Base-by-base conservation (phyloP, 805 yeast species). In the Ogataea populi-albae region DNA sequence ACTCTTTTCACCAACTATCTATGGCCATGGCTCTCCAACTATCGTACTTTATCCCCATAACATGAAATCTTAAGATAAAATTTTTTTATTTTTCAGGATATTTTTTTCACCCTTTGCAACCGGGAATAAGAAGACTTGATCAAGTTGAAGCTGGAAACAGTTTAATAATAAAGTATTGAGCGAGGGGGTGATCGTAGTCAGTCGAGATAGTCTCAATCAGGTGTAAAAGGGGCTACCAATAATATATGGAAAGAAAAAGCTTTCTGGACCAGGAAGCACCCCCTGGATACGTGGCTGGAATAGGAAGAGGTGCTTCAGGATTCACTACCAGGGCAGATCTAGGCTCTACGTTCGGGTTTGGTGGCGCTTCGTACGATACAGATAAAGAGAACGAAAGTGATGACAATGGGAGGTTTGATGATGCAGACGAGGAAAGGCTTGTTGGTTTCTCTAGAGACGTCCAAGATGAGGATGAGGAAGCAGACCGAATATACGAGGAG, bases 271-370 rank as follows among this genome's bases (percentile, higher is more conserved):
- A 84, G 63, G 78, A 79, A 42, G 82, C 98, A 1, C 98, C 98
- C 0, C 75, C 82, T 2, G 95, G 94, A 5, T 91, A 91, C 55
- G 74, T 88, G 26, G 83, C 98, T 3, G 98, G 98, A 17, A 62
- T 88, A 6, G 98, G 97, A 0, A 69, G 98, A 54, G 98, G 98
- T 18, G 98, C 97, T 2, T 75, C 86, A 1, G 98, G 97, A 4
- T 89, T 93, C 59, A 79, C 89, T 0, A 87, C 96, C 0, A 73
- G 87, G 40, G 86, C 93, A 1, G 94, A 83, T 43, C 57, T 83
- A 11, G 86, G 86, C 1, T 64, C 69, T 12, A 69, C 71, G 40
- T 64, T 38, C 45, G 68, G 42, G 59, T 36, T 35, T 54, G 30
- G 30, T 9, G 8, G 21, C 10, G 9, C 17, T 17, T 11, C 16